Evolutionary conservation across 2,329 filamentous ascomycete genomes (phyloP).

Genomic region (Teratosphaeria epicoccoides): DNA sequence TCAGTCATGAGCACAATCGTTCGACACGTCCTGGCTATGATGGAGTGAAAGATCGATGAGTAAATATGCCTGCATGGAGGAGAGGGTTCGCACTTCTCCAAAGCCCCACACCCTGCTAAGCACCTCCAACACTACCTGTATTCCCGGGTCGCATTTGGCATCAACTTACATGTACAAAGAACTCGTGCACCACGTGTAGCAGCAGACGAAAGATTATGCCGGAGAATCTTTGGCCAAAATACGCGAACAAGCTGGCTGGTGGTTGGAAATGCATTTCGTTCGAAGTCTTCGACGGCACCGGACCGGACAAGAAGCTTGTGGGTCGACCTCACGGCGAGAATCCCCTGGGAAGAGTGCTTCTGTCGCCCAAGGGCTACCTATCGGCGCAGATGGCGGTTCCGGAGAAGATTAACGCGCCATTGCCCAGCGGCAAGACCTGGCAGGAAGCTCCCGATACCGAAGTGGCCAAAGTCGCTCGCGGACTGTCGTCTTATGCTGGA

Average conservation of each 20-base stretch:
- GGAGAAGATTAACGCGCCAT: conserved; percentile 5
- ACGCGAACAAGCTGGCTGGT: conserved; percentile 11
- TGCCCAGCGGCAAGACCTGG: conserved; percentile 12
- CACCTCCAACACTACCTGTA: too few relatives aligned
- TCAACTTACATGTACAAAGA: too few relatives aligned
- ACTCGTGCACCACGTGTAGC: too few relatives aligned
- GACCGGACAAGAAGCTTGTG: conserved; percentile 9
- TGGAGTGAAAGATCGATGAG: too few relatives aligned
- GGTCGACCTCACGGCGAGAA: conserved; percentile 16
- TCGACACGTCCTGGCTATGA: too few relatives aligned
- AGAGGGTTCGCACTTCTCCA: too few relatives aligned
- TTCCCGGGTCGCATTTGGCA: too few relatives aligned
- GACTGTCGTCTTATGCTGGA: conserved; percentile 16
- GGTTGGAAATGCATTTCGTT: conserved; percentile 18
- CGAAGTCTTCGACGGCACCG: conserved; percentile 12
- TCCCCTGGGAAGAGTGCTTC: conserved; percentile 14
- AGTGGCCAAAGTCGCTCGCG: conserved; percentile 15
- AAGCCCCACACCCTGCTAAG: too few relatives aligned
- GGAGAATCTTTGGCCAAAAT: conserved; percentile 12
- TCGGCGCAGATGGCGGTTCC: conserved; percentile 15
- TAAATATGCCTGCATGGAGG: too few relatives aligned
- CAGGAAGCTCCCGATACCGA: conserved; percentile 12
- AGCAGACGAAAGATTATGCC: background rate
- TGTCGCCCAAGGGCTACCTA: conserved; percentile 14
- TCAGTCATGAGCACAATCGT: too few relatives aligned